Conservation (phyloP, 140 eudicot genomes). For the Flaveria floridana region DNA sequence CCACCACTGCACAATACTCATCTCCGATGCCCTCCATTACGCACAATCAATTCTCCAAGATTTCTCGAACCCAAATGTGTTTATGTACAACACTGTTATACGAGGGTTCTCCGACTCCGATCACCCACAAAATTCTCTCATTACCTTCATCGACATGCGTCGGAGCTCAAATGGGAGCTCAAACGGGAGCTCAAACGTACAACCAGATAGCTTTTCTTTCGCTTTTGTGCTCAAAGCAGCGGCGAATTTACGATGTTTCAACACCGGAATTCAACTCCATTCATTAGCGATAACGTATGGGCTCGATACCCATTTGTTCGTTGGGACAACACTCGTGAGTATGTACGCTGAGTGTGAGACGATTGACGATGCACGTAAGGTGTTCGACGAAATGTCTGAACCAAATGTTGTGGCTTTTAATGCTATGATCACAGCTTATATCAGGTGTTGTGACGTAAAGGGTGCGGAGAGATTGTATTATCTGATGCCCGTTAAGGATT, state of each 20-base stretch:
- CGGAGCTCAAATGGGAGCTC: conserved; percentile 26
- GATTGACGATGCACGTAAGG: conserved; percentile 40
- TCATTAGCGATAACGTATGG: conserved; percentile 44
- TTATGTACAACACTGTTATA: conserved; percentile 81
- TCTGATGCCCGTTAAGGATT: conserved; percentile 50
- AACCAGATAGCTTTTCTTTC: conserved; percentile 63
- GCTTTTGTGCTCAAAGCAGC: conserved; percentile 59
- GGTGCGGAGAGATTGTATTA: conserved; percentile 52
- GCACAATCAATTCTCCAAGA: conserved; percentile 50
- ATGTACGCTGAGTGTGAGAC: conserved; percentile 68
- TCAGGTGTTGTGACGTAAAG: conserved; percentile 47
- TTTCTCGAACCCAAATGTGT: conserved; percentile 49
- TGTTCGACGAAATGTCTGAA: conserved; percentile 69
- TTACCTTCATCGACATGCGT: conserved; percentile 52
- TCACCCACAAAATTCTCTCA: conserved; percentile 40
- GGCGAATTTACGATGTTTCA: conserved; percentile 46
- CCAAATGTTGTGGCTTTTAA: conserved; percentile 75
- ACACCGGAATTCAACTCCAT: conserved; percentile 63
- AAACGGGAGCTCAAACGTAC: background rate
- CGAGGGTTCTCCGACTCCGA: conserved; percentile 62
- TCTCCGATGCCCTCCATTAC: conserved; percentile 47
- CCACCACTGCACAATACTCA: conserved; percentile 46
- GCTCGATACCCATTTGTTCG: conserved; percentile 54
- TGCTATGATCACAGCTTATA: conserved; percentile 54
- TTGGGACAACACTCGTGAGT: conserved; percentile 63